Conservation (phyloP, 1,284 basidiomycete genomes). For the Tilletia caries region DNA sequence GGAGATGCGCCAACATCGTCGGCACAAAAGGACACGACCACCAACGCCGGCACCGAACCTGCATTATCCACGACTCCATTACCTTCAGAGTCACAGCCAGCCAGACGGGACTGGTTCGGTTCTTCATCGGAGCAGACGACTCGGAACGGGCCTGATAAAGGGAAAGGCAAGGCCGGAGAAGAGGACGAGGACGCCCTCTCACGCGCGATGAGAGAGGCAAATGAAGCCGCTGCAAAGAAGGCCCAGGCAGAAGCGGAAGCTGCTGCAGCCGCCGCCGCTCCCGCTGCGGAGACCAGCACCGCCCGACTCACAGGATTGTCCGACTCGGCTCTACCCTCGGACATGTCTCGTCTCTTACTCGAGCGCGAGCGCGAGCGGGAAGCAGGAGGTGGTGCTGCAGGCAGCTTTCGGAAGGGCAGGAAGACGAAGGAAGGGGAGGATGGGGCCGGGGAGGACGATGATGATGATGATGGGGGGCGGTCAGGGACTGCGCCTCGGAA, state of each 20-base stretch:
- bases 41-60: neutral
- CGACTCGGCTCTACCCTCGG: neutral
- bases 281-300: neutral
- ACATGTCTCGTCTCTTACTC: slow-evolving; percentile 9
- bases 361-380: slow-evolving; percentile 1
- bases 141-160: neutral
- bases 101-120: slow-evolving; percentile 4
- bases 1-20: neutral
- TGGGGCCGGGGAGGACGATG: neutral
- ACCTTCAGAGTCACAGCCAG: neutral
- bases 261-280: neutral
- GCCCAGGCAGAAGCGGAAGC: neutral
- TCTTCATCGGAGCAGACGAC: neutral
- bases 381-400: neutral
- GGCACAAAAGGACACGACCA: neutral
- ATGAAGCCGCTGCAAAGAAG: slow-evolving; percentile 6
- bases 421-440: no score
- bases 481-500: neutral
- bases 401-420: neutral
- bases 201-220: neutral
- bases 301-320: neutral
- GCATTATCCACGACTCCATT: neutral
- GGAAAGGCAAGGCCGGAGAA: neutral
- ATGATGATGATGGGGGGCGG: neutral
- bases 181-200: slow-evolving; percentile 4